Evolutionary conservation across 352 stramenopile genomes (phyloP), one percentile per base, ranked within the genome.

Genomic region (Pythium sp.): DNA sequence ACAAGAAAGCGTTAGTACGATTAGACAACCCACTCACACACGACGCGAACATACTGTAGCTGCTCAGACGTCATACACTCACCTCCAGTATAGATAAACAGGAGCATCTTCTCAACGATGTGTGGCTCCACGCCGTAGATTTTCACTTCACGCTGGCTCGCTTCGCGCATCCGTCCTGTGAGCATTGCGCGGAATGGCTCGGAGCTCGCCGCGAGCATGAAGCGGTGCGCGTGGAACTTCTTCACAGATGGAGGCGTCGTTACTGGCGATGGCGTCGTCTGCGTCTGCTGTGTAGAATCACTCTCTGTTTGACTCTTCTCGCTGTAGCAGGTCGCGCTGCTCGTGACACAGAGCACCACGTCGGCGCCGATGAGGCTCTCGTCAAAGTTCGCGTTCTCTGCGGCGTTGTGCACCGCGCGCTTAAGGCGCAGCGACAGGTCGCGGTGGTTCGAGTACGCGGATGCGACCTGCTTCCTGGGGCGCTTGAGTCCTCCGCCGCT

Each of bases 51-150:
- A 43, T 6, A n/a, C 9, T 12, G 18, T 12, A 22, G 43, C 18
- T 24, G 15, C 12, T 24, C 18, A 24, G 43, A 24, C 43, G 3
- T 0, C 9, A n/a, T 2, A 4, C 12, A 65, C 73, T 24, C 57
- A 86, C 80, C 80, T 70, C 86, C 88, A 5, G 88, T 93, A 71
- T 95, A 95, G 65, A 95, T 93, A 64, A 88, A 95, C 30, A 87
- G 62, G 62, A 95, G 72, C 80, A 95, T 91, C 69, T 94, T 93
- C 65, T 94, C 77, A 54, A 95, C 75, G 64, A 91, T 81, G 4
- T 55, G 65, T 11, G 81, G 65, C 32, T 85, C 80, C 49, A 95
- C 79, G 43, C 79, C 85, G 63, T 89, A 73, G 41, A 95, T 78
- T 46, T 90, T 75, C 58, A 95, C 88, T 43, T 95, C 81, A 1